Evolutionary conservation across 495 filamentous ascomycete species (phyloP).

Genomic region (Podospora australis): DNA sequence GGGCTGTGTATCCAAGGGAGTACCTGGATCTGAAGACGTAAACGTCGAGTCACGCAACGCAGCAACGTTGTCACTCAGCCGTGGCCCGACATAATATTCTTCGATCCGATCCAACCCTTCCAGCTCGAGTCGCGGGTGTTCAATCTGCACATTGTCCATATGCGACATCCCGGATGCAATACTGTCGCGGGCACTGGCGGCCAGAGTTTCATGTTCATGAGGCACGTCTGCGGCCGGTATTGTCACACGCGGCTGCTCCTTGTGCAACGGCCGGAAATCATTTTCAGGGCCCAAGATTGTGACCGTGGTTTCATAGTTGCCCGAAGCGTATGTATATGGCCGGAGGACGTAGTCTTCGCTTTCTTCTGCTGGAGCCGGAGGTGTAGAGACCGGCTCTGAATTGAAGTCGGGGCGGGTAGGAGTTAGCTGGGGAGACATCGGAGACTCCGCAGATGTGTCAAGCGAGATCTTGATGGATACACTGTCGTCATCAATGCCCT

Average conservation of each 20-base stretch:
- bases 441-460: constrained; percentile 24
- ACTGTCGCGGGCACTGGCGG: constrained; percentile 5
- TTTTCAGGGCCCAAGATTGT: constrained; percentile 38
- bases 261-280: constrained; percentile 31
- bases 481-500: constrained; percentile 31
- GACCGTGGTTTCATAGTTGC: constrained; percentile 36
- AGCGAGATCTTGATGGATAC: constrained; percentile 37
- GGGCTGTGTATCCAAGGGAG: constrained; percentile 21
- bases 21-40: constrained; percentile 23
- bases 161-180: constrained; percentile 7
- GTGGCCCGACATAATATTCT: constrained; percentile 30
- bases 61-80: constrained; percentile 27
- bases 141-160: constrained; percentile 1
- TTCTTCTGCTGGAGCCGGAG: constrained; percentile 17
- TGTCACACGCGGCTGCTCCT: constrained; percentile 23
- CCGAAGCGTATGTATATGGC: constrained; percentile 28
- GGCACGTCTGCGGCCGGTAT: constrained; percentile 15
- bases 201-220: constrained; percentile 18
- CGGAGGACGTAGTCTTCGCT: constrained; percentile 32
- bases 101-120: constrained; percentile 24
- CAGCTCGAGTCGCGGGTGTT: constrained; percentile 9
- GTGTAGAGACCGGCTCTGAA: constrained; percentile 12
- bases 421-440: constrained; percentile 23
- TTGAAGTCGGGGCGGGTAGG: constrained; percentile 25
- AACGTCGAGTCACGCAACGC: constrained; percentile 28